Evolutionary conservation across 2,329 filamentous ascomycete species (phyloP), one percentile per base, ranked within the genome.

Genomic region (Fusarium metavorans): DNA sequence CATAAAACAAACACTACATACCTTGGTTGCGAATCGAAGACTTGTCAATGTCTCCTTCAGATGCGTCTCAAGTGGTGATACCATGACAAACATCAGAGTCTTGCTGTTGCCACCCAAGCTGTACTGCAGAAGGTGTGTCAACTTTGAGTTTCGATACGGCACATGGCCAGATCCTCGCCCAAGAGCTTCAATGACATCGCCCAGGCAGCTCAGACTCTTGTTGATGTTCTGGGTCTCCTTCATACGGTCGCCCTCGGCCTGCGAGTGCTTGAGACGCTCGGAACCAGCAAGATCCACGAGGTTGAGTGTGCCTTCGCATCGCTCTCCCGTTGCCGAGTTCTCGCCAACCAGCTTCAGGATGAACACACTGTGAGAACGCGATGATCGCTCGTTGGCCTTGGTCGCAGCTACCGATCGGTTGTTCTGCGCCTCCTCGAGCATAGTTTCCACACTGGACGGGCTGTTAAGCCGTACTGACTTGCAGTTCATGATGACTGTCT

Each of bases 61-160:
- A 85, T 98, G 97, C 7, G 92, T 93, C 85, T 97, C 94, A 68
- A 98, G 86, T 37, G 97, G 97, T 77, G 93, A 97, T 66, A 98
- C 94, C 95, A 98, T 98, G 82, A 98, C 95, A 82, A 99, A 98
- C 97, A 99, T 99, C 78, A 99, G 92, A 1, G 97, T 99, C 85
- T 98, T 97, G 77, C 93, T 97, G 83, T 98, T 98, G 18, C 97
- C 97, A 5, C 97, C 96, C 9, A 99, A 87, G 4, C 95, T 98
- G 81, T 97, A 97, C 89, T 98, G 95, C 41, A 99, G 89, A 56
- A 99, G 88, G 80, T 98, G 97, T 10, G 97, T 99, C 75, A 99
- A 88, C 89, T 98, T 98, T 77, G 94, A 98, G 85, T 98, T 98
- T 64, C 97, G 89, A 85, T 98, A 99, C 1, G 97, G 97, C 52